Evolutionary conservation across 768 basidiomycete genomes (phyloP).

Genomic region (Russula emetica): DNA sequence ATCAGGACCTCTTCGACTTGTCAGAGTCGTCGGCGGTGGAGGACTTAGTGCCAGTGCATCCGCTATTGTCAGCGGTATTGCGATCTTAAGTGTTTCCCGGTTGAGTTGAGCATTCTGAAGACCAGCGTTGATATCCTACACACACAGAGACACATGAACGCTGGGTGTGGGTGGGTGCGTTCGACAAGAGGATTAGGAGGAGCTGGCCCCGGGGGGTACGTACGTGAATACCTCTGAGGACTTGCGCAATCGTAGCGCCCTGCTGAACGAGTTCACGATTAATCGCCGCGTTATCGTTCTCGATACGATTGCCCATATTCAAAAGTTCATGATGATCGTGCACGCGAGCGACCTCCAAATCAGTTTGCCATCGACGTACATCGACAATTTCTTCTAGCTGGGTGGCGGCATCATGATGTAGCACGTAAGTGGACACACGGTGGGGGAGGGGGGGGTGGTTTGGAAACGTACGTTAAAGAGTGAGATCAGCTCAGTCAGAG

Average conservation of each 20-base stretch:
- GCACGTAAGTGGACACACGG: too few relatives aligned
- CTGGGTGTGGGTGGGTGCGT: background rate
- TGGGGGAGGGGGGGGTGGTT: too few relatives aligned
- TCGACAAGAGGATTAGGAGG: too few relatives aligned
- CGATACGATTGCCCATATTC: slow-evolving; percentile 19
- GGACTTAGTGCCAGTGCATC: background rate
- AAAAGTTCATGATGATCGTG: slow-evolving; percentile 24
- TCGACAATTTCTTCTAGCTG: slow-evolving; percentile 25
- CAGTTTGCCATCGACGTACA: slow-evolving; percentile 20
- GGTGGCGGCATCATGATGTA: too few relatives aligned
- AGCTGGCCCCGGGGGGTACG: background rate
- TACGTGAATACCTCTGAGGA: slow-evolving; percentile 22
- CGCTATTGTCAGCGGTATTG: background rate
- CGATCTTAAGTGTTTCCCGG: background rate
- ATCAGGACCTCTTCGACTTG: background rate
- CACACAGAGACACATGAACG: background rate
- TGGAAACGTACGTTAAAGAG: slow-evolving; percentile 23
- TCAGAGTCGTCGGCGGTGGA: background rate
- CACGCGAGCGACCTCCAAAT: slow-evolving; percentile 19
- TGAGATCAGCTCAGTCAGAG: slow-evolving; percentile 22
- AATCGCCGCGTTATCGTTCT: slow-evolving; percentile 22
- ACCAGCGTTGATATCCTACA: slow-evolving; percentile 1
- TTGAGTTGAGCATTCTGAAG: background rate
- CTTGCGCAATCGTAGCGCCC: slow-evolving; percentile 23
- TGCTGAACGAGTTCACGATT: slow-evolving; percentile 25